Conservation (phyloP, 805 yeast genomes). For the Metschnikowia arizonensis region DNA sequence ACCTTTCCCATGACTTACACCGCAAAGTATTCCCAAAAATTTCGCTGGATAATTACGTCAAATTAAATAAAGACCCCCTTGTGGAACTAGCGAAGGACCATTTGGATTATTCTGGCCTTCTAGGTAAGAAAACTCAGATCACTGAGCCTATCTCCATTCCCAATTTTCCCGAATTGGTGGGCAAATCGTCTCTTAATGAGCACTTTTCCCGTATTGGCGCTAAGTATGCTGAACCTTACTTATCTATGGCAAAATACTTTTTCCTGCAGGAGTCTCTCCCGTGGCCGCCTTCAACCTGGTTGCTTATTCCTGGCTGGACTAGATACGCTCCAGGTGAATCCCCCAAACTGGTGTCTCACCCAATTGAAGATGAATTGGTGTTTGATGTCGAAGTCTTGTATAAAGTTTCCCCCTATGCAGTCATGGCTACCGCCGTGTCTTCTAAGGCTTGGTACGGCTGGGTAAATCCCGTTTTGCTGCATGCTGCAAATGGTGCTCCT, state of each 20-base stretch:
- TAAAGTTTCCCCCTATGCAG: conserved; percentile 67
- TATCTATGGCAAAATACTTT: conserved; percentile 46
- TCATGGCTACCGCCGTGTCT: conserved; percentile 77
- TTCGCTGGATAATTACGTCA: conserved; percentile 24
- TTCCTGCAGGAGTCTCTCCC: conserved; percentile 27
- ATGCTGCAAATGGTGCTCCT: conserved; percentile 15
- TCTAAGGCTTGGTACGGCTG: conserved; percentile 85
- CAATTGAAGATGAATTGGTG: conserved; percentile 66
- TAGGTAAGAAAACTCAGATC: conserved; percentile 68
- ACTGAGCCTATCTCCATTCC: conserved; percentile 54
- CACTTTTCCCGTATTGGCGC: conserved; percentile 76
- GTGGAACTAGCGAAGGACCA: conserved; percentile 55
- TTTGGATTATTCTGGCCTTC: conserved; percentile 56
- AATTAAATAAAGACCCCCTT: conserved; percentile 29
- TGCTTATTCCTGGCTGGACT: conserved; percentile 71
- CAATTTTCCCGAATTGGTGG: conserved; percentile 68
- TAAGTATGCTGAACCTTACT: conserved; percentile 56
- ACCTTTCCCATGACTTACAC: conserved; percentile 57
- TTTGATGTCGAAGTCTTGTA: conserved; percentile 91
- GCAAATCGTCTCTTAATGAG: conserved; percentile 64
- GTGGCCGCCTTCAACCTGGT: conserved; percentile 54
- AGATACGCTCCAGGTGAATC: conserved; percentile 53
- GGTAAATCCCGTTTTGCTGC: conserved; percentile 80
- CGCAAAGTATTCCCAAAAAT: conserved; percentile 53
- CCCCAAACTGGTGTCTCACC: conserved; percentile 61